These are phyloP conservation scores for Beauveria caledonica DNA, from an alignment of 2,329 filamentous ascomycete genomes.

Conservation along the genomic window DNA sequence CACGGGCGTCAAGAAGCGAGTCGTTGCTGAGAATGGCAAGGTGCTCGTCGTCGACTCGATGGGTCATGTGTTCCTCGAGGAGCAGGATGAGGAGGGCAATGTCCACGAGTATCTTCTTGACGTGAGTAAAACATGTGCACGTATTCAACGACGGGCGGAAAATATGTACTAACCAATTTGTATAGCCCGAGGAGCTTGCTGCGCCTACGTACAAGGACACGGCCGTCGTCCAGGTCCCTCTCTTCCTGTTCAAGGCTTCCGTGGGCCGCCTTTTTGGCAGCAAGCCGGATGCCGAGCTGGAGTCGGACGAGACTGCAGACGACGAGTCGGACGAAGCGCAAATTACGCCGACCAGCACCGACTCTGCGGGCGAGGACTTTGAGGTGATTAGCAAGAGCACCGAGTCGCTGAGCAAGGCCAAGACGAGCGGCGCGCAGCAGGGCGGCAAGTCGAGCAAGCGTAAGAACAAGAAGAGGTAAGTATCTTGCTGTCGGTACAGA, in stretches of 20 bases:
- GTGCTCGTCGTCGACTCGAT: constrained; percentile 83
- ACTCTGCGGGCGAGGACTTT: constrained; percentile 52
- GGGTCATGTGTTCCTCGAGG: constrained; percentile 92
- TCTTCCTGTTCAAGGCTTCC: constrained; percentile 58
- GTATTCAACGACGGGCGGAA: neutral
- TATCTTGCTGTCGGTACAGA: neutral
- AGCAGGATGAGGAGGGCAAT: constrained; percentile 79
- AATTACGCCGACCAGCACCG: constrained; percentile 42
- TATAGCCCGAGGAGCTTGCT: constrained; percentile 67
- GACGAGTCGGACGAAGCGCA: constrained; percentile 42
- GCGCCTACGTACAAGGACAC: constrained; percentile 75
- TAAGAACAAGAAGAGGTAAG: constrained; percentile 47
- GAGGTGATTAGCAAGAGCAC: constrained; percentile 55
- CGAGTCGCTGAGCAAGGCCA: constrained; percentile 44
- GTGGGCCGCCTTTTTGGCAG: constrained; percentile 40
- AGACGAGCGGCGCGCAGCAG: constrained; percentile 40
- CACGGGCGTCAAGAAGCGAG: constrained; percentile 72
- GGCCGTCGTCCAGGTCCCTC: constrained; percentile 68
- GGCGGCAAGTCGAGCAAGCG: constrained; percentile 39
- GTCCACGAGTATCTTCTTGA: constrained; percentile 80
- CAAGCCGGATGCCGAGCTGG: constrained; percentile 26
- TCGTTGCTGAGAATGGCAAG: constrained; percentile 93
- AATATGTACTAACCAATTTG: constrained; percentile 16
- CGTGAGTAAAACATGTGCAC: constrained; percentile 42
- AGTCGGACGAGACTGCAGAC: constrained; percentile 33